Base-by-base conservation (phyloP, 2,329 filamentous ascomycete genomes). In the Aspergillus sp. region DNA sequence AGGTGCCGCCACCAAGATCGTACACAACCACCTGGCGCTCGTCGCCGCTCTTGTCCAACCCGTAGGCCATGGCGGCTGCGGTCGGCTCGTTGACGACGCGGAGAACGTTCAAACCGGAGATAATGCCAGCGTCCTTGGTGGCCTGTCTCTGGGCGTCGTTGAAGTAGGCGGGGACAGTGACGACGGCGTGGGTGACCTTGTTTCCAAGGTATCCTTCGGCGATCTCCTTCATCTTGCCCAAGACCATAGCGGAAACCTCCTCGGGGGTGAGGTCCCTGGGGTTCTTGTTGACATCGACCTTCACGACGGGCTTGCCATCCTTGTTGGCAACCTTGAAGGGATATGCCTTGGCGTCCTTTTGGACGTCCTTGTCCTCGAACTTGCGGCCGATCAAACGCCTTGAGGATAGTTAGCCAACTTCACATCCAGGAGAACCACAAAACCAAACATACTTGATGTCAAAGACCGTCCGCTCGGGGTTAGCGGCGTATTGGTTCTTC, bases 61-160 rank as follows among this genome's bases (percentile, higher is more conserved):
- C 86, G 66, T 94, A 94, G 52, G 88, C 88, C 60, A 94, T 86
- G 66, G 86, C 88, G 60, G 88, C 88, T 58, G 88, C 88, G 54
- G 88, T 94, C 54, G 88, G 88, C 68, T 94, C 88, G 74, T 94
- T 94, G 60, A 94, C 86, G 45, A 95, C 86, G 71, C 88, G 86
- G 60, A 94, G 82, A 53, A 94, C 85, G 63, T 93, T 94, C 42
- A 95, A 78, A 60, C 88, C 88, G 56, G 88, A 86, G 57, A 95
- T 94, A 45, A 72, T 74, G 63, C 86, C 88, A 52, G 88, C 88
- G 60, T 94, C 86, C 78, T 94, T 94, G 67, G 86, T 94, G 41
- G 88, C 86, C 68, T 93, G 86, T 69, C 88, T 78, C 74, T 95
- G 88, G 69, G 86, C 88, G 72, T 94, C 88, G 70, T 93, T 94